These are phyloP conservation scores for Hemisphaericaspora xylanilytica DNA, from an alignment of 1,139 yeast species.

Conservation along the genomic window DNA sequence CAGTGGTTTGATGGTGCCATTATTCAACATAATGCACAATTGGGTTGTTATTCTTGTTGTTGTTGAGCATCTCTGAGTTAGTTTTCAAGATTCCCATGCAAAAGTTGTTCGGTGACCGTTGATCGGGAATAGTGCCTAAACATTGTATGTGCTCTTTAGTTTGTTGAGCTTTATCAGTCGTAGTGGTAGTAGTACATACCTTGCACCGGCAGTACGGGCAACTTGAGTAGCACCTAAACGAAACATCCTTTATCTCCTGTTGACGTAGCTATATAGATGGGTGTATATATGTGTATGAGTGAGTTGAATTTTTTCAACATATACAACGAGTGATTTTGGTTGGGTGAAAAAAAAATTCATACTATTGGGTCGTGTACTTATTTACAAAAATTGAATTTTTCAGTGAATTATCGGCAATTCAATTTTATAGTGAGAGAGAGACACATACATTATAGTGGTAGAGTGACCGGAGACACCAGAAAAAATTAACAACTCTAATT, in stretches of 20 bases:
- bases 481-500: neutral
- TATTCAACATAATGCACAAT: neutral
- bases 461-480: neutral
- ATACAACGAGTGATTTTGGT: neutral
- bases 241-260: conserved; percentile 48
- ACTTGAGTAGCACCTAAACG: conserved; percentile 63
- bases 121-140: too few species aligned
- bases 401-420: too few species aligned
- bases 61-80: neutral
- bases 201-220: conserved; percentile 58
- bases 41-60: neutral
- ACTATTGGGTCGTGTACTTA: conserved; percentile 3
- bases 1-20: too few species aligned
- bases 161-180: neutral
- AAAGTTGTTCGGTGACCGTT: neutral
- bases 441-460: too few species aligned
- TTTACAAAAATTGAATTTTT: too few species aligned
- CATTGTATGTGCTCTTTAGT: too few species aligned
- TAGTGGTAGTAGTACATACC: conserved; percentile 40
- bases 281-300: neutral
- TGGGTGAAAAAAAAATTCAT: conserved; percentile 6
- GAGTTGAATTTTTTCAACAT: conserved; percentile 3
- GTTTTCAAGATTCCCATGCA: neutral
- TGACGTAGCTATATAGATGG: too few species aligned
- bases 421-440: too few species aligned